Evolutionary conservation across 2,329 filamentous ascomycete species (phyloP), one percentile per base, ranked within the genome.

Genomic region (Sporothrix phasma): DNA sequence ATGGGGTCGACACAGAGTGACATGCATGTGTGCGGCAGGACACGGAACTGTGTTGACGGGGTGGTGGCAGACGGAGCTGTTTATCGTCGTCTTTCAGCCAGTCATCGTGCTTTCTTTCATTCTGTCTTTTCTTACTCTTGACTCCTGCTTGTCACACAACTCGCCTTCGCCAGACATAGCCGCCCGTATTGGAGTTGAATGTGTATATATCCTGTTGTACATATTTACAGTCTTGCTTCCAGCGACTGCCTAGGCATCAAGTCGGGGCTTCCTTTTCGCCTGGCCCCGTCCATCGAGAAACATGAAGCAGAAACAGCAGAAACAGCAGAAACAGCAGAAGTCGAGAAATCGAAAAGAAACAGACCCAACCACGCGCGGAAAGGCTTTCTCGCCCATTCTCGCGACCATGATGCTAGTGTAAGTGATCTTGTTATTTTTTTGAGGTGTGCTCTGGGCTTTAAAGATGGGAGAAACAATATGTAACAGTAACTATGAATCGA

Each of bases 341-440:
- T 37, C 11, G 37, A 13, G 45, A 31, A 56, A 4, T 2, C 46
- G 11, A 46, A 51, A 45, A 22, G 19, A n/a, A 56, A 34, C 22
- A 63, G 51, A 39, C 31, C 51, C n/a, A 13, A 15, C 5, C 51
- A 51, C 47, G 17, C 47, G 47, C 47, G 31, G 22, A 5, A 49
- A 51, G 31, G 47, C 47, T 51, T n/a, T n/a, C 46, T 47, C 46
- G 46, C 22, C 15, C 29, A n/a, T 17, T n/a, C 29, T 10, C 29
- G 17, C 19, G 34, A n/a, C 49, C 34, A 10, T 24, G 31, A 17
- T 56, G 37, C 37, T 37, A 24, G 43, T 61, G 29, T 24, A 49
- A 47, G 41, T 60, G 56, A 19, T 61, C 51, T 49, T 39, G 15
- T 61, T 39, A n/a, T 51, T 61, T 61, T 49, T 61, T 61, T 61